These are phyloP conservation scores for Pichia sp. DNA, from an alignment of 1,139 yeast species.

Conservation along the genomic window DNA sequence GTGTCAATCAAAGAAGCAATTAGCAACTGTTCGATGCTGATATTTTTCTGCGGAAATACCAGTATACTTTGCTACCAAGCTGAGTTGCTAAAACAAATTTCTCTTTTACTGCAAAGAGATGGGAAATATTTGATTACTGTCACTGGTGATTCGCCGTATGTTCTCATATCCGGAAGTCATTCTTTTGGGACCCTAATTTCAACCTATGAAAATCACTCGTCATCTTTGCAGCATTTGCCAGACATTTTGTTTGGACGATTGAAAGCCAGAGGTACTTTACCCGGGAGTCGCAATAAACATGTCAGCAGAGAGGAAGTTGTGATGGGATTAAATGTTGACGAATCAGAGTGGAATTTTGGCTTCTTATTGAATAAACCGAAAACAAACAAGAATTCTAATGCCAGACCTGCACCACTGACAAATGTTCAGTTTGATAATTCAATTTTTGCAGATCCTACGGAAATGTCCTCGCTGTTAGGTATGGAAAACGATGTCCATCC, in stretches of 20 bases:
- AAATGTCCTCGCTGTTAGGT: neutral
- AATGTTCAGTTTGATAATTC: neutral
- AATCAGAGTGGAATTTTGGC: conserved; percentile 4
- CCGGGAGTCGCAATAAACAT: conserved; percentile 31
- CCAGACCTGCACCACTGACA: neutral
- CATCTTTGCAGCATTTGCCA: conserved; percentile 42
- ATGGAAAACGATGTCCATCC: neutral
- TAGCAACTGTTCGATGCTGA: conserved; percentile 45
- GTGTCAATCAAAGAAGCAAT: conserved; percentile 47
- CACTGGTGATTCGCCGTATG: conserved; percentile 62
- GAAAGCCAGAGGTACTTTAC: conserved; percentile 47
- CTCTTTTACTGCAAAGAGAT: conserved; percentile 19
- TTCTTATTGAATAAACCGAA: conserved; percentile 8
- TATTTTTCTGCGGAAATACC: conserved; percentile 54
- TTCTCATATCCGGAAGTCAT: conserved; percentile 46
- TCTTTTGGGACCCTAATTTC: conserved; percentile 55
- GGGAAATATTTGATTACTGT: conserved; percentile 48
- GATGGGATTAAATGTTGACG: conserved; percentile 1
- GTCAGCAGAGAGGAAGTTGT: conserved; percentile 9
- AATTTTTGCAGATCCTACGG: neutral
- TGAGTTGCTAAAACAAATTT: conserved; percentile 53
- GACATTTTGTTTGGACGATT: conserved; percentile 48
- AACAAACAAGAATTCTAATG: neutral
- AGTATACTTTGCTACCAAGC: conserved; percentile 56
- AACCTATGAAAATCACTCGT: conserved; percentile 51